These are phyloP conservation scores for Cyberlindnera galapagoensis DNA, from an alignment of 805 yeast genomes.

Conservation along the genomic window DNA sequence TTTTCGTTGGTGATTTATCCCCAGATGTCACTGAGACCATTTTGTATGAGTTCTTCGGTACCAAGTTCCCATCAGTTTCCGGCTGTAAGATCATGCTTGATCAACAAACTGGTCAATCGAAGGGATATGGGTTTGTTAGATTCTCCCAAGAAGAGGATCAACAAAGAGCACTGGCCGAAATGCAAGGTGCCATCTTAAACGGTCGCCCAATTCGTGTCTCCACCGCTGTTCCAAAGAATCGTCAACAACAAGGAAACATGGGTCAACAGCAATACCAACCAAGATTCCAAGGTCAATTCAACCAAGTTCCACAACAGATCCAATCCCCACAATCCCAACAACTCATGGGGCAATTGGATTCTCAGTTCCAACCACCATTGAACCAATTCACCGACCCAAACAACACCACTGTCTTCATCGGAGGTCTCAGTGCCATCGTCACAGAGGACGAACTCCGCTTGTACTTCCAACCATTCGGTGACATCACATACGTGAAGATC, in stretches of 20 bases:
- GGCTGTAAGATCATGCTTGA: constrained; percentile 78
- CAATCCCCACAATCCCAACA: constrained; percentile 21
- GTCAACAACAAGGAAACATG: constrained; percentile 14
- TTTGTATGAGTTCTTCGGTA: constrained; percentile 58
- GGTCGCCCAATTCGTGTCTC: constrained; percentile 76
- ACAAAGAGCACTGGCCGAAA: constrained; percentile 65
- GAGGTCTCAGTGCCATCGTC: constrained; percentile 53
- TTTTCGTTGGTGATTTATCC: constrained; percentile 83
- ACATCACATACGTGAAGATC: constrained; percentile 68
- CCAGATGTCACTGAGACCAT: constrained; percentile 64
- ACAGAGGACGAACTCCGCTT: constrained; percentile 56
- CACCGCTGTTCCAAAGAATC: constrained; percentile 52
- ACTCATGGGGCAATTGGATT: constrained; percentile 18
- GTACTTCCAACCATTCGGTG: constrained; percentile 64
- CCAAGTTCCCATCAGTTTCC: constrained; percentile 64
- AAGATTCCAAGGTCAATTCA: constrained; percentile 8
- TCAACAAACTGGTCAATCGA: constrained; percentile 57
- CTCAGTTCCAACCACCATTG: constrained; percentile 47
- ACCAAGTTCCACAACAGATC: constrained; percentile 8
- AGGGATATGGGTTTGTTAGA: constrained; percentile 89
- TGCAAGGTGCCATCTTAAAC: constrained; percentile 72
- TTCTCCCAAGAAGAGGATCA: constrained; percentile 61
- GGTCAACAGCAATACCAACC: constrained; percentile 8
- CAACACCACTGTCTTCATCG: constrained; percentile 70
- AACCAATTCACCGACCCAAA: constrained; percentile 71